phyloP scores from a whole-genome alignment of 1,284 basidiomycete genomes.

The Chiua sp. region DNA sequence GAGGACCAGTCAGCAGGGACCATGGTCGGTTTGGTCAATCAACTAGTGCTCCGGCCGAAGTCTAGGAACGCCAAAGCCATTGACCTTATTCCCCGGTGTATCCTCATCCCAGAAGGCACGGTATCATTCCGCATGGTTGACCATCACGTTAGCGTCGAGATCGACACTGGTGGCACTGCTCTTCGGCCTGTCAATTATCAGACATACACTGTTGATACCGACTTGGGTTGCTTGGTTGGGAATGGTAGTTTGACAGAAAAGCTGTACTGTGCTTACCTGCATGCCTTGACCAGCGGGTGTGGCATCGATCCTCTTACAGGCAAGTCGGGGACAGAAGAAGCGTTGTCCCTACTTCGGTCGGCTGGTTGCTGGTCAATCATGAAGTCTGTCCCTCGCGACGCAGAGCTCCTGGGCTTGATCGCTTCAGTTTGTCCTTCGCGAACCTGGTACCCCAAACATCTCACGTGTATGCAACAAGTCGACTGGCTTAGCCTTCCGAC shows the following conservation, averaged over 20 bases:
- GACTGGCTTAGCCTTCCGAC: conserved; percentile 22
- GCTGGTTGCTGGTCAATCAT: conserved; percentile 47
- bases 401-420: conserved; percentile 41
- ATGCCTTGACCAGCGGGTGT: conserved; percentile 48
- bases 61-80: not conserved
- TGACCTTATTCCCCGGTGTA: conserved; percentile 26
- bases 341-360: conserved; percentile 44
- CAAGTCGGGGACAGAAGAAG: conserved; percentile 53
- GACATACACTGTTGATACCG: conserved; percentile 45
- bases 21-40: conserved; percentile 38
- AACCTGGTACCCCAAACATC: conserved; percentile 42
- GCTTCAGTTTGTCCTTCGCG: conserved; percentile 41
- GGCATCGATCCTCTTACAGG: conserved; percentile 51
- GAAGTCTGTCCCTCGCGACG: conserved; percentile 34
- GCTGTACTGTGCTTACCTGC: conserved; percentile 50
- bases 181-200: conserved; percentile 32
- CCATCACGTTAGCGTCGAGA: conserved; percentile 33
- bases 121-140: conserved; percentile 26
- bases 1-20: conserved; percentile 29
- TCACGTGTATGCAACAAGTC: conserved; percentile 42
- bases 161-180: conserved; percentile 20
- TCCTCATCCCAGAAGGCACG: conserved; percentile 49
- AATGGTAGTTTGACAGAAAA: conserved; percentile 41
- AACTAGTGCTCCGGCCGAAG: conserved; percentile 44
- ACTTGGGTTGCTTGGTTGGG: conserved; percentile 44